A percentile compares a stretch with the other conserved stretches of the same genome.
These are phyloP conservation scores for Chaetomidium leptoderma DNA, from an alignment of 495 filamentous ascomycete genomes.

Conservation along the genomic window DNA sequence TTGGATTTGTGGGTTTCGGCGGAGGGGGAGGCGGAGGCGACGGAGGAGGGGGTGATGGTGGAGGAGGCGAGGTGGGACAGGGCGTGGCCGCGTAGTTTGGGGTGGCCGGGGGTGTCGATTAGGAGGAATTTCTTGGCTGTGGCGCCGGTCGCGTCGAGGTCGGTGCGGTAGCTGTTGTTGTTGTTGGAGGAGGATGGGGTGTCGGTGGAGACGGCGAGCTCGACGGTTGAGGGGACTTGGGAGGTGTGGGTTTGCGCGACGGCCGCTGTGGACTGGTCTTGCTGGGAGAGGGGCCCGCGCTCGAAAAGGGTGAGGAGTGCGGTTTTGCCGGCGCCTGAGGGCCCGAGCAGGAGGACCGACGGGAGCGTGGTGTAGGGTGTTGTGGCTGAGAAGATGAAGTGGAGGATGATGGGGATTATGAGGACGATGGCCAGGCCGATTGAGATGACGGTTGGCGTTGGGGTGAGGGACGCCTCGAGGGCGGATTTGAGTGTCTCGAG, in stretches of 20 bases:
- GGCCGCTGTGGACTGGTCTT: not conserved
- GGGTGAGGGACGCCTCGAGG: slow-evolving; percentile 47
- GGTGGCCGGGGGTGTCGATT: slow-evolving; percentile 89
- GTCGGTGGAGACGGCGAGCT: slow-evolving; percentile 63
- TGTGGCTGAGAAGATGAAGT: slow-evolving; percentile 65
- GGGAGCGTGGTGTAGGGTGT: slow-evolving; percentile 64
- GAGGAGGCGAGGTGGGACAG: slow-evolving; percentile 51
- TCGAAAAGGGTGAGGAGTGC: slow-evolving; percentile 69
- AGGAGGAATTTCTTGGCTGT: slow-evolving; percentile 67
- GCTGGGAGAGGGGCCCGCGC: slow-evolving; percentile 32
- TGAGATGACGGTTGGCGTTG: slow-evolving; percentile 53
- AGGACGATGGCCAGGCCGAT: slow-evolving; percentile 67
- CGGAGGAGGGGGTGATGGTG: slow-evolving; percentile 52
- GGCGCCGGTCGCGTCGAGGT: slow-evolving; percentile 44
- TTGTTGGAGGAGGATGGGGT: too few species aligned
- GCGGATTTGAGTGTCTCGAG: slow-evolving; percentile 29
- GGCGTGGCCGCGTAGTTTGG: slow-evolving; percentile 73
- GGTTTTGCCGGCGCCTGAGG: slow-evolving; percentile 83
- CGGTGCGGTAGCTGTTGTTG: slow-evolving; percentile 58
- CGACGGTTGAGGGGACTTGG: slow-evolving; percentile 66
- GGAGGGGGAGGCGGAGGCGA: slow-evolving; percentile 51
- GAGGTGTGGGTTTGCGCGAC: slow-evolving; percentile 58
- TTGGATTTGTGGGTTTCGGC: slow-evolving; percentile 36
- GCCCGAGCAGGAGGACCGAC: slow-evolving; percentile 80
- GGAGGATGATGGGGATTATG: slow-evolving; percentile 69